phyloP scores from a whole-genome alignment of 2,329 filamentous ascomycete species.

The Dryadomyces sulphureus region DNA sequence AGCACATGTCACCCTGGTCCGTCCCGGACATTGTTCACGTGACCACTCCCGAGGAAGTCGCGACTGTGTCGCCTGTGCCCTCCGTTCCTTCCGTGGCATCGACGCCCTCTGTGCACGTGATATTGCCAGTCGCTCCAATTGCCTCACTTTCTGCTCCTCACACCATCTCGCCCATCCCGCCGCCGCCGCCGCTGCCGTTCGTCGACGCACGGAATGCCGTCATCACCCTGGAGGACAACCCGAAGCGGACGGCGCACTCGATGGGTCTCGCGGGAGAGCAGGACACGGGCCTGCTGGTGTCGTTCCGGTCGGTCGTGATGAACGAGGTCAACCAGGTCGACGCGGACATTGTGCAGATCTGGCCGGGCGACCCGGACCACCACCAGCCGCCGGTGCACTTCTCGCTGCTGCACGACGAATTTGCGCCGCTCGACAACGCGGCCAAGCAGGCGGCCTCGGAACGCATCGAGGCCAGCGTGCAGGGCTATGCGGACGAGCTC shows the following conservation, averaged over 20 bases:
- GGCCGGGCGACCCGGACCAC: constrained; percentile 9
- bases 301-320: constrained; percentile 29
- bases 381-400: constrained; percentile 30
- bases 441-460: constrained; percentile 24
- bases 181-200: not conserved
- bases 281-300: constrained; percentile 29
- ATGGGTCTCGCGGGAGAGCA: constrained; percentile 30
- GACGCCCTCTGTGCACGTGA: too few species aligned
- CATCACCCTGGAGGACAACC: constrained; percentile 26
- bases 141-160: too few species aligned
- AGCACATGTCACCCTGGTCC: not conserved
- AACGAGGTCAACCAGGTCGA: constrained; percentile 27
- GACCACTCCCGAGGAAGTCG: not conserved
- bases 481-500: constrained; percentile 23
- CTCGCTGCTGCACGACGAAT: constrained; percentile 26
- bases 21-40: not conserved
- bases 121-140: too few species aligned
- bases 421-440: constrained; percentile 25
- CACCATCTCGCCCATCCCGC: too few species aligned
- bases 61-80: too few species aligned
- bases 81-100: not conserved
- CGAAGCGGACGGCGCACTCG: constrained; percentile 26
- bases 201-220: constrained; percentile 7
- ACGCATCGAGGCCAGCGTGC: constrained; percentile 26
- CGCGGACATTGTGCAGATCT: constrained; percentile 15